Base-by-base conservation (phyloP, 495 filamentous ascomycete genomes). In the Hypoxylon fuscum region DNA sequence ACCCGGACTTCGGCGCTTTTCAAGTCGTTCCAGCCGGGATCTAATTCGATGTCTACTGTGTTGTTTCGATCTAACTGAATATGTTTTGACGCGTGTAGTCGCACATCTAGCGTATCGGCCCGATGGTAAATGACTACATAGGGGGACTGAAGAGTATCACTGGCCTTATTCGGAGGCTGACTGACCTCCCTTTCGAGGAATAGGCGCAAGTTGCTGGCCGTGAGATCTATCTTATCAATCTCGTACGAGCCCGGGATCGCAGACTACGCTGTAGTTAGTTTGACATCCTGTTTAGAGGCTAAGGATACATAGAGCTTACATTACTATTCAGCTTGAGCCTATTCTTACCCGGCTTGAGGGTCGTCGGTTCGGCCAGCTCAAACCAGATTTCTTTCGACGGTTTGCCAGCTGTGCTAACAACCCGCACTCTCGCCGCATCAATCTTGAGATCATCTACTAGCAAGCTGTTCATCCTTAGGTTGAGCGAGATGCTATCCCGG, bases 11-110 rank as follows among this genome's bases (percentile, higher is more conserved):
- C 88, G 31, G 86, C 88, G 10, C 68, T 81, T 27, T 76, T 74
- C 42, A 97, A 81, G 2, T 89, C 74, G 68, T 98, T 97, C 81
- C 87, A 87, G 21, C 94, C 94, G 37, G 86, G 88, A 40, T 79
- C 72, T 7, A 96, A 73, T 52, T 87, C 82, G 41, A 99, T 74
- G 58, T 96, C 89, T 4, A 97, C 74, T 8, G 84, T 85, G 46
- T 88, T 87, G 62, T 89, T 86, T 59, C 86, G 83, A 66, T 95
- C 90, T 4, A 98, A 83, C 62, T 92, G 87, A 45, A 96, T 83
- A 38, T 81, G 74, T 51, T 77, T 83, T 1, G 83, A 84, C 3
- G 76, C 70, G 32, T 54, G 59, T 20, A 84, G 57, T n/a, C 68
- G 69, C 1, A 83, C 69, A 31, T 84, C 79, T 23, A 85, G 72